phyloP scores from a whole-genome alignment of 371 early-diverging fungal genomes.

The Mucor irregularis region DNA sequence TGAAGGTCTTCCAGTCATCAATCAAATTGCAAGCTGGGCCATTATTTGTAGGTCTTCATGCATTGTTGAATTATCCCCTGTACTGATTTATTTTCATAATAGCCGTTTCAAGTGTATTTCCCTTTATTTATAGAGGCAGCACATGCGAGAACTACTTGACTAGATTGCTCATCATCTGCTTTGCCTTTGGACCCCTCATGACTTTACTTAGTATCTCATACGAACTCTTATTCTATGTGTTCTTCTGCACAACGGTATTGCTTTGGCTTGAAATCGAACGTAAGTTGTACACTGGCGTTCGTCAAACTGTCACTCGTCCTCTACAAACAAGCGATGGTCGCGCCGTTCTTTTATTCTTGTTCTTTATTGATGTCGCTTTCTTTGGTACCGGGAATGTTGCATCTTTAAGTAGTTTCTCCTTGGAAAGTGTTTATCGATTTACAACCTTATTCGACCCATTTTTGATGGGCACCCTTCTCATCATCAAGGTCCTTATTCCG shows the following conservation, averaged over 20 bases:
- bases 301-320: conserved; percentile 13
- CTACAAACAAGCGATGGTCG: conserved; percentile 65
- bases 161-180: conserved; percentile 77
- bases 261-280: conserved; percentile 86
- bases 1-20: conserved; percentile 69
- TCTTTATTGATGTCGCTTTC: conserved; percentile 91
- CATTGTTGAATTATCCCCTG: neutral
- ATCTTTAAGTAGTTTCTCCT: conserved; percentile 80
- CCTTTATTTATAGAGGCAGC: conserved; percentile 63
- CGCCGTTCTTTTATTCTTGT: conserved; percentile 75
- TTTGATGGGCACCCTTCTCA: conserved; percentile 83
- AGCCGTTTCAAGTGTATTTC: conserved; percentile 60
- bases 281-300: conserved; percentile 35
- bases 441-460: conserved; percentile 91
- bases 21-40: conserved; percentile 70
- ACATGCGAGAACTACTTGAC: conserved; percentile 74
- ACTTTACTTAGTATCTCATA: conserved; percentile 86
- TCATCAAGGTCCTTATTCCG: conserved; percentile 89
- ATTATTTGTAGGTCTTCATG: conserved; percentile 56
- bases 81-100: conserved; percentile 4
- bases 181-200: conserved; percentile 89
- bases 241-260: conserved; percentile 70
- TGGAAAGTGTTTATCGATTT: conserved; percentile 90
- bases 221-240: conserved; percentile 88
- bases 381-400: conserved; percentile 98